Evolutionary conservation across 2,329 filamentous ascomycete genomes (phyloP).

Genomic region (Sporothrix schenckii): DNA sequence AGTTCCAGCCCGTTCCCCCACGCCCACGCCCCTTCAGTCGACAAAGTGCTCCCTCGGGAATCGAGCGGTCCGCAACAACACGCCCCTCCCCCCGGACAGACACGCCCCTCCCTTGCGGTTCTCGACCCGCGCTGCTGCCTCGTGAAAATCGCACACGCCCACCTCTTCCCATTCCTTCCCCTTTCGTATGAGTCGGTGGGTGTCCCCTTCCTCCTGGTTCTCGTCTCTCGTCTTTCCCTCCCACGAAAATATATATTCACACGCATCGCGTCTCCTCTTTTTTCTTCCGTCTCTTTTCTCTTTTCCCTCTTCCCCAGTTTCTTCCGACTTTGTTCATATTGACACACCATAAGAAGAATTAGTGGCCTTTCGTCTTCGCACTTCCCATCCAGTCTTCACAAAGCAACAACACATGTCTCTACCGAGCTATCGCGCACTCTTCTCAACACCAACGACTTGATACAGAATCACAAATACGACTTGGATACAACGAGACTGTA

Average conservation of each 20-base stretch:
- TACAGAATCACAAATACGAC: constrained; percentile 22
- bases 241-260: constrained; percentile 27
- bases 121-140: constrained; percentile 30
- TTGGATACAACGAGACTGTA: constrained; percentile 35
- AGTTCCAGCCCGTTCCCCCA: constrained; percentile 26
- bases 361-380: not conserved
- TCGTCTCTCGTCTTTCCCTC: constrained; percentile 5
- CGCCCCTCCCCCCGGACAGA: constrained; percentile 18
- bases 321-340: constrained; percentile 12
- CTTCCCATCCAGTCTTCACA: constrained; percentile 1
- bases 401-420: constrained; percentile 26
- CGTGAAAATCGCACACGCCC: constrained; percentile 33
- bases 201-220: constrained; percentile 8
- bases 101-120: constrained; percentile 15
- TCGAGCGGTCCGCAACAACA: constrained; percentile 31
- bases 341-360: not conserved
- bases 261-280: constrained; percentile 26
- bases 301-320: constrained; percentile 17
- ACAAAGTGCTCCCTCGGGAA: constrained; percentile 28
- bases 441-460: constrained; percentile 16
- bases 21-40: constrained; percentile 16
- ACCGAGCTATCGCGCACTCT: constrained; percentile 4
- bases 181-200: constrained; percentile 6
- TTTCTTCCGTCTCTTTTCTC: not conserved
- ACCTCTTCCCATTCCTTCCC: constrained; percentile 13